Conservation (phyloP, 441 rosid genomes). For the Gossypium schwendimanii region DNA sequence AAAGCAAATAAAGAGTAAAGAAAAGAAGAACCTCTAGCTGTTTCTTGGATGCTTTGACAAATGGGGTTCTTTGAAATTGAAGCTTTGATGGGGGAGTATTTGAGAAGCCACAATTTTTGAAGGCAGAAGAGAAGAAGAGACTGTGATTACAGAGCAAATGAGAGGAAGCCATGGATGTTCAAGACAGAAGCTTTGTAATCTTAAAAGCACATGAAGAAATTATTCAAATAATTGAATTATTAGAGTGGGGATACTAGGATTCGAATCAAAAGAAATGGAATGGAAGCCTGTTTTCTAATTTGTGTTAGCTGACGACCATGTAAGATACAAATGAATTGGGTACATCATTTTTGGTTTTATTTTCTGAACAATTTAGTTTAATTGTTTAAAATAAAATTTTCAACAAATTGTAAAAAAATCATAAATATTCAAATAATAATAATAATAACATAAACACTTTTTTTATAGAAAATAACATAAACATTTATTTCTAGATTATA, state of each 20-base stretch:
- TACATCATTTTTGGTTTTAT: too few relatives aligned
- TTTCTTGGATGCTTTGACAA: constrained; percentile 43
- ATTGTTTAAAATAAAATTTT: too few relatives aligned
- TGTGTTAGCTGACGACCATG: not conserved
- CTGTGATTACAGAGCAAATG: constrained; percentile 30
- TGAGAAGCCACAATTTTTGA: constrained; percentile 23
- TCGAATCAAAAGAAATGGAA: not conserved
- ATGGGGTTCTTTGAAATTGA: constrained; percentile 27
- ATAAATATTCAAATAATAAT: too few relatives aligned
- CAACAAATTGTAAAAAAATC: too few relatives aligned
- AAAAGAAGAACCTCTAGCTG: constrained; percentile 48
- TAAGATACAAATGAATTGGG: too few relatives aligned
- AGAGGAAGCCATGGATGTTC: constrained; percentile 30
- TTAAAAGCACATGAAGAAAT: not conserved
- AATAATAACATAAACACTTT: too few relatives aligned
- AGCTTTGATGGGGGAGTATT: constrained; percentile 22
- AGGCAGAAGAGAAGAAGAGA: constrained; percentile 20
- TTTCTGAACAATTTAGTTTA: too few relatives aligned
- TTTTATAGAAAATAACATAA: too few relatives aligned
- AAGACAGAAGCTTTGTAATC: not conserved
- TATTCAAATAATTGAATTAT: not conserved
- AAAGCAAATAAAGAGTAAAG: not conserved
- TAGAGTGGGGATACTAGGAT: not conserved
- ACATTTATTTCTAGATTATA: too few relatives aligned
- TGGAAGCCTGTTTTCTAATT: not conserved